A percentile compares a stretch with the other conserved stretches of the same genome.
Evolutionary conservation across 2,329 filamentous ascomycete genomes (phyloP).

Genomic region (Boeremia exigua): DNA sequence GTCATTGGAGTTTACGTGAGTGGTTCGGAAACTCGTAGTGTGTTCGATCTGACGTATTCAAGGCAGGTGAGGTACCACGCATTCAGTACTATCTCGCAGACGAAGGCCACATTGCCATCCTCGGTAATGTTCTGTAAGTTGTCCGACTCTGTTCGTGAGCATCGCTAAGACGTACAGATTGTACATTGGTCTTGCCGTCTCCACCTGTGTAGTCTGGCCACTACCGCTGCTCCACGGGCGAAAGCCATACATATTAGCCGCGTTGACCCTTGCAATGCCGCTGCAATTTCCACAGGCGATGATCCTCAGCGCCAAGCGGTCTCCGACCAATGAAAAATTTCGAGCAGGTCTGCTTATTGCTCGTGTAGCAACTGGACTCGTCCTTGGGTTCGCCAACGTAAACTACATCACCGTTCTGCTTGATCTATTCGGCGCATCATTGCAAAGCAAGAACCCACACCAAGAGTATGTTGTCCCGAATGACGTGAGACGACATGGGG

Average conservation of each 20-base stretch:
- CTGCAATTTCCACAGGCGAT: slow-evolving; percentile 78
- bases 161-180: slow-evolving; percentile 49
- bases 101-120: slow-evolving; percentile 68
- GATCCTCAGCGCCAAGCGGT: slow-evolving; percentile 63
- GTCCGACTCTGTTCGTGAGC: too few species aligned
- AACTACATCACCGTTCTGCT: slow-evolving; percentile 75
- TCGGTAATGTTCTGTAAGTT: slow-evolving; percentile 71
- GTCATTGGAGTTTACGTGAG: slow-evolving; percentile 73
- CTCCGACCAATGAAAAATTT: slow-evolving; percentile 63
- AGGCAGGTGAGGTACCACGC: slow-evolving; percentile 75
- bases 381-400: slow-evolving; percentile 77
- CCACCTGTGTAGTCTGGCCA: slow-evolving; percentile 75
- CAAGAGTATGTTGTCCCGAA: slow-evolving; percentile 71
- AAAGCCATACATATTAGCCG: slow-evolving; percentile 75
- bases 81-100: slow-evolving; percentile 80
- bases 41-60: slow-evolving; percentile 8
- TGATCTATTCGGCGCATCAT: slow-evolving; percentile 77
- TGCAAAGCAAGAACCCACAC: slow-evolving; percentile 75
- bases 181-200: slow-evolving; percentile 72
- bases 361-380: slow-evolving; percentile 69
- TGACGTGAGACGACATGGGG: slow-evolving; percentile 75
- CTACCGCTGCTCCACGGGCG: slow-evolving; percentile 76
- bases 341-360: slow-evolving; percentile 67
- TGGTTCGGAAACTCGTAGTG: not conserved
- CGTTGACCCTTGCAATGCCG: slow-evolving; percentile 72